Evolutionary conservation across 2,329 filamentous ascomycete genomes (phyloP).

Genomic region (Hypomyces perniciosus): DNA sequence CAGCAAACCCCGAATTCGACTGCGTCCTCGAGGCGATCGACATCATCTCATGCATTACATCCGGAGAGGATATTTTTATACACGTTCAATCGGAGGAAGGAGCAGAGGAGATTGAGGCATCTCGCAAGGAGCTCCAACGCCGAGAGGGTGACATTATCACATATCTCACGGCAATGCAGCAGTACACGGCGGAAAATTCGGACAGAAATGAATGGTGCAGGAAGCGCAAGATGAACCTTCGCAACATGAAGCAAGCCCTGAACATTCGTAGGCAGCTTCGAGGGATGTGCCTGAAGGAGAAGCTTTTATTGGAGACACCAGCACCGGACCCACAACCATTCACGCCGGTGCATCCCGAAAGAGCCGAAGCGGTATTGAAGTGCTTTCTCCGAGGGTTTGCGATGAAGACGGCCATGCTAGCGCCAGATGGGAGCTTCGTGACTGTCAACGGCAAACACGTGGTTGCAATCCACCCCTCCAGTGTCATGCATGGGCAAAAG

Average conservation of each 20-base stretch:
- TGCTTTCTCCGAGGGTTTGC: conserved; percentile 59
- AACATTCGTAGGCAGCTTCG: conserved; percentile 58
- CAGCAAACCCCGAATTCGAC: conserved; percentile 61
- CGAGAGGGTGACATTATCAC: conserved; percentile 62
- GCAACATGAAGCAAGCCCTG: conserved; percentile 58
- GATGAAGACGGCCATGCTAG: conserved; percentile 54
- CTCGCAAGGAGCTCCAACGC: conserved; percentile 52
- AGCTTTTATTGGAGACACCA: conserved; percentile 41
- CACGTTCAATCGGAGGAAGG: conserved; percentile 53
- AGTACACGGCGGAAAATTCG: conserved; percentile 50
- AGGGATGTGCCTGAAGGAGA: conserved; percentile 47
- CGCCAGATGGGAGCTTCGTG: conserved; percentile 55
- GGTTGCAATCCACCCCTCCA: conserved; percentile 57
- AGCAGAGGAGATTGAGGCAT: conserved; percentile 46
- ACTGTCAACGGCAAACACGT: conserved; percentile 55
- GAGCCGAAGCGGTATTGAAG: conserved; percentile 48
- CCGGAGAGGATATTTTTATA: conserved; percentile 58
- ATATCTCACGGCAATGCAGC: conserved; percentile 57
- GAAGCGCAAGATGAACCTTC: conserved; percentile 48
- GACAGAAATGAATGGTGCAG: conserved; percentile 54
- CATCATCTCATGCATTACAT: conserved; percentile 61
- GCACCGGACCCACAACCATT: conserved; percentile 52
- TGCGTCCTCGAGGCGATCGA: conserved; percentile 82
- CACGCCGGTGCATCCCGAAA: conserved; percentile 46
- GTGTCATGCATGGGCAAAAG: conserved; percentile 56